A percentile compares a stretch with the other conserved stretches of the same genome.
These are phyloP conservation scores for Dendrobium catenatum DNA, from an alignment of 106 monocot genomes.

Conservation along the genomic window DNA sequence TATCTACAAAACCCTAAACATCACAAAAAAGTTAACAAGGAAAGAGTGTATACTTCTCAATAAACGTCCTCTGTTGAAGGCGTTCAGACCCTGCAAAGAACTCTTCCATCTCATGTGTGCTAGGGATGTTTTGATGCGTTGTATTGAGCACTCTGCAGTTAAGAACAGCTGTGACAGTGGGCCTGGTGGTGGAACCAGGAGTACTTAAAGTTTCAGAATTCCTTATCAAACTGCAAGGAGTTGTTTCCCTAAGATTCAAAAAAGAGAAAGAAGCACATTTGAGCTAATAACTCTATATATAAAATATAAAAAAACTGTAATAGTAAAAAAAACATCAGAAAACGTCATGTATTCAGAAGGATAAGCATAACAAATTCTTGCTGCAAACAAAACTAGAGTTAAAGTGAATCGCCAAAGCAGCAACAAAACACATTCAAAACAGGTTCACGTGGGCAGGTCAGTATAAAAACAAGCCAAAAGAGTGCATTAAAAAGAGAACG, in stretches of 20 bases:
- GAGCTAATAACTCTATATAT: background rate
- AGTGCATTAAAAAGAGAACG: background rate
- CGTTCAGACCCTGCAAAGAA: slow-evolving; percentile 68
- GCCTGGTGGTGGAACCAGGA: slow-evolving; percentile 57
- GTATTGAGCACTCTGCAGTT: slow-evolving; percentile 20
- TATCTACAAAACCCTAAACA: no score
- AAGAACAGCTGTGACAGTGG: slow-evolving; percentile 14
- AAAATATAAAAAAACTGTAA: slow-evolving; percentile 9
- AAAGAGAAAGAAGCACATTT: background rate
- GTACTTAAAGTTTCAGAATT: slow-evolving; percentile 38
- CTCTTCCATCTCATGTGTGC: slow-evolving; percentile 62
- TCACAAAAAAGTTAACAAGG: background rate
- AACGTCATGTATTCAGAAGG: background rate
- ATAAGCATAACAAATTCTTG: background rate
- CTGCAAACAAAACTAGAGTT: background rate
- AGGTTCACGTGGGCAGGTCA: background rate
- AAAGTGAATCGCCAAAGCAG: background rate
- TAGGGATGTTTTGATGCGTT: slow-evolving; percentile 22
- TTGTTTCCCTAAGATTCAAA: slow-evolving; percentile 55
- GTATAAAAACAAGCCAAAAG: background rate
- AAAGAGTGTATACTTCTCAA: slow-evolving; percentile 52
- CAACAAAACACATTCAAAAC: background rate
- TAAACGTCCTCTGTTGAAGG: slow-evolving; percentile 48
- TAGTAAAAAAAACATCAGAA: background rate
- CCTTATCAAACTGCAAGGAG: slow-evolving; percentile 68